Conservation (phyloP, 257 asterid species). For the Nicotiana tomentosiformis region DNA sequence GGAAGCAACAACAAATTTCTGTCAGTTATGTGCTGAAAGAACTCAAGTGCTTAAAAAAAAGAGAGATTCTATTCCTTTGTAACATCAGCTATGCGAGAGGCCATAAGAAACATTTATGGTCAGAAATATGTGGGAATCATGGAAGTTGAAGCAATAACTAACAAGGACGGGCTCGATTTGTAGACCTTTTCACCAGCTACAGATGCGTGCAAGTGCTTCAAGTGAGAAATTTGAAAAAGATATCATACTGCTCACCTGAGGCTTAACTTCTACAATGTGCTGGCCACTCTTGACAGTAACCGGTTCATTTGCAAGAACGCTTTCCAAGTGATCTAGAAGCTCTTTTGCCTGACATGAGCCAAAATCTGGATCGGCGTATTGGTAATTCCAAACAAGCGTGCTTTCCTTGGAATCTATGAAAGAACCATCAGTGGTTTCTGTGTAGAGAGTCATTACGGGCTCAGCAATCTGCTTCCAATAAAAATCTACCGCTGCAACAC, state of each 20-base stretch:
- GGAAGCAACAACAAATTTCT: background rate
- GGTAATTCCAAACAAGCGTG: slow-evolving; percentile 82
- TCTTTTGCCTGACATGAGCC: slow-evolving; percentile 84
- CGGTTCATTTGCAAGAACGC: slow-evolving; percentile 82
- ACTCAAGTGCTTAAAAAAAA: background rate
- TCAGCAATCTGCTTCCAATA: slow-evolving; percentile 89
- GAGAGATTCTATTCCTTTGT: background rate
- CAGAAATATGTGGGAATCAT: background rate
- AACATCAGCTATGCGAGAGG: background rate
- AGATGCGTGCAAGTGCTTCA: background rate
- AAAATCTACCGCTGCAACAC: slow-evolving; percentile 57
- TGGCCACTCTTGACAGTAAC: slow-evolving; percentile 81
- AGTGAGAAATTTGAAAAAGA: background rate
- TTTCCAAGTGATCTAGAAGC: slow-evolving; percentile 76
- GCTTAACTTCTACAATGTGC: slow-evolving; percentile 76
- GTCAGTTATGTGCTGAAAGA: background rate
- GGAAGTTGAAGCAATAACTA: background rate
- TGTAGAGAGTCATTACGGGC: slow-evolving; percentile 72
- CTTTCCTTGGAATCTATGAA: slow-evolving; percentile 69
- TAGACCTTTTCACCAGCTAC: background rate
- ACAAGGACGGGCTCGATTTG: background rate
- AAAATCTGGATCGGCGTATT: slow-evolving; percentile 78
- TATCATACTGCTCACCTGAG: slow-evolving; percentile 49
- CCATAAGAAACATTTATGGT: background rate
- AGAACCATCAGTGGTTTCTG: slow-evolving; percentile 86